Conservation (phyloP, 1,139 yeast species). For the Saccharomycopsis hybrid region DNA sequence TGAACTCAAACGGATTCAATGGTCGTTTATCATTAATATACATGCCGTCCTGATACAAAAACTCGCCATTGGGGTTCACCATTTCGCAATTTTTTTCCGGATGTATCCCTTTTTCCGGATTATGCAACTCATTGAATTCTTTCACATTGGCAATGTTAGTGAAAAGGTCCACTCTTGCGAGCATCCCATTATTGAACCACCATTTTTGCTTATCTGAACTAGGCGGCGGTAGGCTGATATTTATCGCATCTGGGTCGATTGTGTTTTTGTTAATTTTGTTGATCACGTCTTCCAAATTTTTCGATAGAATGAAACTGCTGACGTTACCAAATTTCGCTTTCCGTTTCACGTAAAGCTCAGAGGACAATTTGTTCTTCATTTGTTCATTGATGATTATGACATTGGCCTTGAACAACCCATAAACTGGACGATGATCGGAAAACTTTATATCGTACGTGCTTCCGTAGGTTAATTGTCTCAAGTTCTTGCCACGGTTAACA, state of each 20-base stretch:
- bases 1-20: conserved; percentile 60
- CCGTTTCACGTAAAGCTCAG: conserved; percentile 47
- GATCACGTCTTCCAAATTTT: conserved; percentile 21
- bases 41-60: conserved; percentile 14
- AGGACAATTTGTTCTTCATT: conserved; percentile 49
- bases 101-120: conserved; percentile 30
- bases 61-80: conserved; percentile 11
- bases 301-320: conserved; percentile 34
- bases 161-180: conserved; percentile 57
- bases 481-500: conserved; percentile 45
- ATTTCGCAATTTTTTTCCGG: not conserved
- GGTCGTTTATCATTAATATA: conserved; percentile 54
- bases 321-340: conserved; percentile 37
- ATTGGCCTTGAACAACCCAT: conserved; percentile 62
- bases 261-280: conserved; percentile 1
- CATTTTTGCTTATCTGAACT: conserved; percentile 76
- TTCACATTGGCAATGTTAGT: conserved; percentile 22
- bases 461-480: conserved; percentile 62
- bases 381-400: conserved; percentile 67
- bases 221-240: conserved; percentile 67
- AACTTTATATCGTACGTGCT: conserved; percentile 56
- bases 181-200: conserved; percentile 83
- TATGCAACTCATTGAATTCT: conserved; percentile 7
- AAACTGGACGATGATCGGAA: conserved; percentile 94
- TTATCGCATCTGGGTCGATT: conserved; percentile 13